These are phyloP conservation scores for Tylopilus sp. DNA, from an alignment of 1,284 basidiomycete genomes.

Conservation along the genomic window DNA sequence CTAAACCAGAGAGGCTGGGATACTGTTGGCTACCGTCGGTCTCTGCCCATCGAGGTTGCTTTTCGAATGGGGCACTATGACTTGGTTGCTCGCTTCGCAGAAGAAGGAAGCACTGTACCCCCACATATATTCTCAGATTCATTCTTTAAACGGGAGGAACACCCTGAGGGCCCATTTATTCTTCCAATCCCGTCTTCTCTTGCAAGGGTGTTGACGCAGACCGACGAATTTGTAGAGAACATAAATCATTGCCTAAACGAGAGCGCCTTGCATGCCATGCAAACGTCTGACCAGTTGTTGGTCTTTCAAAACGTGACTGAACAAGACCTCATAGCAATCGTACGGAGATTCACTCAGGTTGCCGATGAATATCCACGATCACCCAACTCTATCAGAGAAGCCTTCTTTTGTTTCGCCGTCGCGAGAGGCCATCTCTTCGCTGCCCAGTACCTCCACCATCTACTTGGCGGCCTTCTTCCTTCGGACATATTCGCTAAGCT, in stretches of 20 bases:
- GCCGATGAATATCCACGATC: background rate
- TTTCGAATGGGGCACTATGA: background rate
- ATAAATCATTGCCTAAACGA: no score
- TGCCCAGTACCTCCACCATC: background rate
- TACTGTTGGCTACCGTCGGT: background rate
- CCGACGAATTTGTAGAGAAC: background rate
- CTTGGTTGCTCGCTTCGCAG: background rate
- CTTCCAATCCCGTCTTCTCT: background rate
- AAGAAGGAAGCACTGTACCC: slow-evolving; percentile 1
- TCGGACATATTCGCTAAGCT: background rate
- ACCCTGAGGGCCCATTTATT: background rate
- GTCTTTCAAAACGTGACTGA: background rate
- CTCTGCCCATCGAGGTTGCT: background rate
- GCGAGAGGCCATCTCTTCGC: background rate
- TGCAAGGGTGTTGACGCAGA: background rate
- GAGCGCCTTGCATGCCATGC: no score
- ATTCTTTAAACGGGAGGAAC: background rate
- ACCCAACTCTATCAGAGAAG: background rate
- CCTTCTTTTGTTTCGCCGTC: background rate
- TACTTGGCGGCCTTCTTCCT: background rate
- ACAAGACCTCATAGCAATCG: background rate
- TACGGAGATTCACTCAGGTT: background rate
- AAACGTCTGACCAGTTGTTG: background rate
- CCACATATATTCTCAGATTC: background rate
- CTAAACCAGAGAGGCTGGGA: background rate